Base-by-base conservation (phyloP, 2,329 filamentous ascomycete genomes). In the Ascosphaera pollenicola region DNA sequence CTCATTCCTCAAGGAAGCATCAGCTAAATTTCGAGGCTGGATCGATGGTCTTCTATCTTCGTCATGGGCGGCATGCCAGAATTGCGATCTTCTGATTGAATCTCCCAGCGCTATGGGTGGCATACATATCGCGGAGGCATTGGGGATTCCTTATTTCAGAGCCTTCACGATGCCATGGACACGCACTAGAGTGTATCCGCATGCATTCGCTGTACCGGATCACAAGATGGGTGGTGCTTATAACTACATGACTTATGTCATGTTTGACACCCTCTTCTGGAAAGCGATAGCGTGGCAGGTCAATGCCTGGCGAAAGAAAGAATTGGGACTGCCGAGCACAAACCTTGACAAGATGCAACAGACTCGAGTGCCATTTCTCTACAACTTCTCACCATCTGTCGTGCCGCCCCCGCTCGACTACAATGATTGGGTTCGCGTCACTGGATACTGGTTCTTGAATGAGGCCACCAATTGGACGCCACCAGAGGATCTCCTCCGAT, bases 111-210 rank as follows among this genome's bases (percentile, higher is more conserved):
- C 89, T 11, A 98, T 98, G 89, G 84, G 79, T 0, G 89, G 89
- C 18, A 93, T 98, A 40, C 89, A 98, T 55, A 92, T 98, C 47
- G 89, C 89, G 1, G 89, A 98, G 59, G 83, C 84, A 17, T 67
- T 98, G 2, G 68, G 73, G 11, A 91, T 98, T 35, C 89, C 89
- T 0, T 98, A 98, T 56, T 95, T 95, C 63, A 75, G 89, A 41
- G 87, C 85, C 0, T 98, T 98, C 54, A 92, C 84, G 15, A 98
- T 98, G 89, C 89, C 89, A 0, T 98, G 89, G 89, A 93, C 89
- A 0, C 75, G 85, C 37, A 98, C 89, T 13, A 70, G 89, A 39
- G 84, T 87, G 1, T 98, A 98, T 50, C 89, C 89, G 2, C 89
- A 98, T 57, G 89, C 89, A 0, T 98, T 98, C 57, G 78, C 87